Percentiles rank a stretch among this genome's conserved stretches.
Evolutionary conservation across 2,329 filamentous ascomycete species (phyloP).

Genomic region (Arthroderma sp.): DNA sequence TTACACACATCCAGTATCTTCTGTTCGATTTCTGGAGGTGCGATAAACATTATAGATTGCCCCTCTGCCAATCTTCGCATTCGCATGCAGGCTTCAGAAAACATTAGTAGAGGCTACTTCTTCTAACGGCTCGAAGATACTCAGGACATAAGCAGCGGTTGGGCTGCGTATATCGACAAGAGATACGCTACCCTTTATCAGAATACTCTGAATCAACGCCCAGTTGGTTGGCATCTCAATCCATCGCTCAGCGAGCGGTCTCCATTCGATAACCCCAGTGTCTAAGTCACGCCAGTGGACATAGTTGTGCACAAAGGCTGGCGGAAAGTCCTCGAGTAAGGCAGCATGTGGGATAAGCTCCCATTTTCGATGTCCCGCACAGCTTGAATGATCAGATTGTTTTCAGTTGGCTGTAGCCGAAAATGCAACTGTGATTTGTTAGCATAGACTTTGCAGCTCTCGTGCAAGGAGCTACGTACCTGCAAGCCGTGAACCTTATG

Average conservation of each 20-base stretch:
- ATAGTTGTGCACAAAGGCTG: constrained; percentile 22
- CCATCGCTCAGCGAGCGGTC: constrained; percentile 17
- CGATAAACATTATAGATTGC: constrained; percentile 49
- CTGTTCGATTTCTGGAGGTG: constrained; percentile 43
- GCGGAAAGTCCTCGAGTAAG: constrained; percentile 16
- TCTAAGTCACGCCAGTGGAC: constrained; percentile 33
- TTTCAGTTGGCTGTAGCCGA: neutral
- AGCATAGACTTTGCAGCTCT: neutral
- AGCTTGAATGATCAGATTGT: constrained; percentile 20
- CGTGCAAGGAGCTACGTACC: constrained; percentile 6
- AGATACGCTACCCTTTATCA: constrained; percentile 1
- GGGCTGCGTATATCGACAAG: constrained; percentile 25
- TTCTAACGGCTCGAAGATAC: neutral
- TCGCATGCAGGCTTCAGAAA: constrained; percentile 48
- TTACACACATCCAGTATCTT: constrained; percentile 32
- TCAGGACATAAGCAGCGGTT: neutral
- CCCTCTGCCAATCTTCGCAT: constrained; percentile 53
- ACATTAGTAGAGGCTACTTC: constrained; percentile 35
- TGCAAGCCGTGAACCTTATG: constrained; percentile 14
- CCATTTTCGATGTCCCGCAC: constrained; percentile 5
- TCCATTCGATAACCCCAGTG: constrained; percentile 15
- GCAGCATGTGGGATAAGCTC: constrained; percentile 19
- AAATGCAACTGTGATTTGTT: neutral
- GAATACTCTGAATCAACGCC: constrained; percentile 9
- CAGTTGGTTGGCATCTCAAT: constrained; percentile 12